These are phyloP conservation scores for Xylaria sp. DNA, from an alignment of 495 filamentous ascomycete genomes.

Conservation along the genomic window DNA sequence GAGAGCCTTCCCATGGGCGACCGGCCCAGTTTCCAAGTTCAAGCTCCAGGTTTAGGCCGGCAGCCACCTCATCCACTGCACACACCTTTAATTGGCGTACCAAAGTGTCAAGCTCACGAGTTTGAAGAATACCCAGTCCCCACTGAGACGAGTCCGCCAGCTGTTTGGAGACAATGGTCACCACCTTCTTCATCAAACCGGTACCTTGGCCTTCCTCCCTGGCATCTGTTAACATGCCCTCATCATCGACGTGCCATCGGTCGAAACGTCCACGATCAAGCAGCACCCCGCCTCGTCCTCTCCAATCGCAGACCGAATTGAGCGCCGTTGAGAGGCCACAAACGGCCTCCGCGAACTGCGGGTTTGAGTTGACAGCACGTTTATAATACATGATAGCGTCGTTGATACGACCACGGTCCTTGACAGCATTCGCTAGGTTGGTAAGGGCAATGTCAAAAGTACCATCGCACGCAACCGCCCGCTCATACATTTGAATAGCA, in stretches of 20 bases:
- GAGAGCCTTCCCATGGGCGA: constrained; percentile 85
- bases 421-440: constrained; percentile 97
- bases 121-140: constrained; percentile 78
- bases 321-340: constrained; percentile 95
- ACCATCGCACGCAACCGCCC: constrained; percentile 87
- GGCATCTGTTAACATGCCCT: constrained; percentile 82
- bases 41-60: constrained; percentile 41
- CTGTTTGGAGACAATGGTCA: constrained; percentile 91
- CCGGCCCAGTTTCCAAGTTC: constrained; percentile 74
- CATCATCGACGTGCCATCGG: constrained; percentile 92
- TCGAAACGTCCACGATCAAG: constrained; percentile 75
- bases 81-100: constrained; percentile 53
- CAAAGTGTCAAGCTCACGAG: constrained; percentile 51
- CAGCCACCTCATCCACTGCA: constrained; percentile 36
- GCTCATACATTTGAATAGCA: constrained; percentile 97
- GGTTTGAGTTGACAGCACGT: constrained; percentile 87
- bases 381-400: constrained; percentile 94
- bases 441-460: constrained; percentile 97
- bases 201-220: constrained; percentile 62
- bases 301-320: constrained; percentile 97
- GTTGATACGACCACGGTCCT: constrained; percentile 90
- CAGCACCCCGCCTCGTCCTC: constrained; percentile 83
- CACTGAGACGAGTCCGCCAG: constrained; percentile 85
- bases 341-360: constrained; percentile 96
- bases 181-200: constrained; percentile 95